Base-by-base conservation (phyloP, 1,284 basidiomycete genomes). In the Dichomitus squalens region DNA sequence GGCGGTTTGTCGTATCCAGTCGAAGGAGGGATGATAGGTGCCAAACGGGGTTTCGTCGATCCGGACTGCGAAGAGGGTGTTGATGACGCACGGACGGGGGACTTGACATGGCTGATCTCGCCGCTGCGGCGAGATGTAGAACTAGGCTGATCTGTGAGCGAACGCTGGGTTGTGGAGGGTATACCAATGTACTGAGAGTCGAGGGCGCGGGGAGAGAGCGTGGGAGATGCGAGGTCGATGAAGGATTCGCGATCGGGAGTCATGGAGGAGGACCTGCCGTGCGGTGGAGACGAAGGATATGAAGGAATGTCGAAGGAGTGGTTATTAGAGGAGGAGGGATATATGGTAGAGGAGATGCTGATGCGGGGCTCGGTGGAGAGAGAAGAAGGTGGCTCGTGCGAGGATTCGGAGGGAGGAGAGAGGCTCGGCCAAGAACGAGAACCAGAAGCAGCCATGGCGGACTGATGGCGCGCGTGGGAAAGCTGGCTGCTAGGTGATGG, bases 201-300 rank as follows among this genome's bases (percentile, higher is more conserved):
- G 49, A 64, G 54, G 23, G 62, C 59, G 23, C 59, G 53, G 29
- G 68, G 66, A 39, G 67, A 64, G 52, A 68, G 62, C 9, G 68
- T 68, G 56, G 79, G 76, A 0, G 83, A 81, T 47, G 73, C 69
- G 49, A 86, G 70, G 69, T 86, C 85, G 44, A 87, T 84, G 68
- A 86, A 86, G 21, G 84, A 86, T 59, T 78, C 72, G 64, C 74
- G 75, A 64, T 76, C 63, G 16, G 68, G 56, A 59, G 55, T 60
- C 61, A 69, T 66, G 63, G 59, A 49, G 56, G 65, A 47, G 29
- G 29, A 6, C 52, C 59, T 61, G 66, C 61, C 59, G 50, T 34
- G n/a, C n/a, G 33, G 47, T 41, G 5, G 50, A 16, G 48, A 27
- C 1, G 48, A 20, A 16, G 57, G 59, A 49, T 46, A 54, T 54